Evolutionary conservation across 305 asterid genomes (phyloP).

Genomic region (Fraxinus ornus): DNA sequence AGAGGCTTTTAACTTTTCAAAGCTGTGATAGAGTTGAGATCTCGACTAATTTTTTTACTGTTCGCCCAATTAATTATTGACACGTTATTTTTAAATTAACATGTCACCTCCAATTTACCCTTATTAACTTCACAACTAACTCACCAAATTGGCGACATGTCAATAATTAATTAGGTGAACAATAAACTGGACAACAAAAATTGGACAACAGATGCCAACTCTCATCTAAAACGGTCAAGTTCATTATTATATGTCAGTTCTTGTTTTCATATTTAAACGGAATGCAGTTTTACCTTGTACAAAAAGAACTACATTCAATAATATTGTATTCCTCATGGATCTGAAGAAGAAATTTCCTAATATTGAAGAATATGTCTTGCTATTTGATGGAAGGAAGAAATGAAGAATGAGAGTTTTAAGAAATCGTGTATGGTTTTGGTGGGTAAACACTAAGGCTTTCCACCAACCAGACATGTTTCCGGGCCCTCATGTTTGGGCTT

Average conservation of each 20-base stretch:
- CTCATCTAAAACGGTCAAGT: neutral
- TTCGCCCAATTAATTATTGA: neutral
- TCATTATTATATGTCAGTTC: neutral
- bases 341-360: neutral
- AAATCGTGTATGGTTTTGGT: neutral
- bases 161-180: neutral
- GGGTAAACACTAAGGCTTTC: neutral
- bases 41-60: neutral
- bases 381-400: neutral
- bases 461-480: slow-evolving; percentile 14
- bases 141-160: neutral
- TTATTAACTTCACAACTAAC: neutral
- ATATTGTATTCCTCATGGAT: neutral
- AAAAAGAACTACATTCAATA: neutral
- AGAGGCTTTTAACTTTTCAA: neutral
- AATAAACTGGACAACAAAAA: neutral
- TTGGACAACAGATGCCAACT: neutral
- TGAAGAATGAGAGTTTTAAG: neutral
- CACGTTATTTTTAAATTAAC: neutral
- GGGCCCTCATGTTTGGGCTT: slow-evolving; percentile 39
- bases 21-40: neutral
- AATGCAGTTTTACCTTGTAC: neutral
- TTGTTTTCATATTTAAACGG: neutral
- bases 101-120: neutral
- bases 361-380: neutral